Conservation (phyloP, 176 grass and related monocot species). For the Areca catechu region DNA sequence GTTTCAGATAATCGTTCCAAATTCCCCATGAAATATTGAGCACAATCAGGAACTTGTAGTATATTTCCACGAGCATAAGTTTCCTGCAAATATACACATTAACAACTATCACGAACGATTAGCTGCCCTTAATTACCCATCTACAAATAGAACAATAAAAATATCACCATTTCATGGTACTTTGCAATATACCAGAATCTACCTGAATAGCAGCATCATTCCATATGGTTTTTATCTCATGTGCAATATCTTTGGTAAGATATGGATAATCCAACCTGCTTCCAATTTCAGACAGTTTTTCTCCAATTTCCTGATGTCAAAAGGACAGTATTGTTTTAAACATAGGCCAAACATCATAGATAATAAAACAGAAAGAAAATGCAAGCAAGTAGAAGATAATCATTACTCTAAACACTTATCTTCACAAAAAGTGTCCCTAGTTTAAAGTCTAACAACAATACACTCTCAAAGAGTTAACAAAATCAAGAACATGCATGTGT, state of each 20-base stretch:
- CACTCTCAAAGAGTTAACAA: no score
- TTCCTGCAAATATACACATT: constrained; percentile 41
- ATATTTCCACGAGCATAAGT: constrained; percentile 74
- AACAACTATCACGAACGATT: no score
- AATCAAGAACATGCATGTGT: no score
- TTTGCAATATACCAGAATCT: no score
- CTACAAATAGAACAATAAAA: no score
- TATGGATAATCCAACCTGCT: constrained; percentile 62
- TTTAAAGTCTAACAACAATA: no score
- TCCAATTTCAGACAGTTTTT: constrained; percentile 72
- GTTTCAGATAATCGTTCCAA: constrained; percentile 58
- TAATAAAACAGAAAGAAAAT: constrained; percentile 2
- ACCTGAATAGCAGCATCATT: constrained; percentile 95
- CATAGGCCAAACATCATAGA: neutral
- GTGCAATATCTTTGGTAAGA: constrained; percentile 56
- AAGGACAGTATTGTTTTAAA: neutral
- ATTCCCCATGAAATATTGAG: constrained; percentile 96
- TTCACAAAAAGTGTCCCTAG: no score
- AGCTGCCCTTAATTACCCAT: no score
- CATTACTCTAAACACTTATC: neutral
- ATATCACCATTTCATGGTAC: no score
- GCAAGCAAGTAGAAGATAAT: neutral
- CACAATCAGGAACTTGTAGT: constrained; percentile 96
- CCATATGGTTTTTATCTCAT: constrained; percentile 60
- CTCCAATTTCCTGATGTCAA: constrained; percentile 55